Conservation (phyloP, 75 land plant species). For the Adiantum capillusveneris region DNA sequence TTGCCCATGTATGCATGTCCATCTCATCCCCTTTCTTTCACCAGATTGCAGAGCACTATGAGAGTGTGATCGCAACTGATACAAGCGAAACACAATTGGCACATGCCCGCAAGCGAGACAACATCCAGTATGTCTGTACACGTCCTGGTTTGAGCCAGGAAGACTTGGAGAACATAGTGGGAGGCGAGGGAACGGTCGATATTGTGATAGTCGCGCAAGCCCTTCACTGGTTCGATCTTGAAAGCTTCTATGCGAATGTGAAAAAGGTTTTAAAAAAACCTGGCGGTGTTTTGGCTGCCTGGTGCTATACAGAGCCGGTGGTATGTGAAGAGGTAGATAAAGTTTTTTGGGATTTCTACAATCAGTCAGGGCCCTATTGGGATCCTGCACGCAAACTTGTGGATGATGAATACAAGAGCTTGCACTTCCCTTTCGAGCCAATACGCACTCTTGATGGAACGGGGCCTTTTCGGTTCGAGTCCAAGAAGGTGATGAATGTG, state of each 20-base stretch:
- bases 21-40: neutral
- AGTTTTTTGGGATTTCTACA: neutral
- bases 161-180: slow-evolving; percentile 1
- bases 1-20: neutral
- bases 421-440: slow-evolving; percentile 25
- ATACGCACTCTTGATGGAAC: neutral
- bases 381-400: slow-evolving; percentile 12
- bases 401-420: slow-evolving; percentile 13
- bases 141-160: neutral
- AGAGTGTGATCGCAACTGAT: slow-evolving; percentile 29
- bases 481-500: slow-evolving; percentile 4
- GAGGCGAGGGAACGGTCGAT: slow-evolving; percentile 22
- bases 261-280: slow-evolving; percentile 16
- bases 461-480: slow-evolving; percentile 1
- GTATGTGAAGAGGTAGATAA: slow-evolving; percentile 14
- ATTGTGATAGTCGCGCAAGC: slow-evolving; percentile 31
- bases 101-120: slow-evolving; percentile 15
- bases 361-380: slow-evolving; percentile 8
- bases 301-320: slow-evolving; percentile 13
- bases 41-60: slow-evolving; percentile 26
- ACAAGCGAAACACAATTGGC: slow-evolving; percentile 18
- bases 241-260: slow-evolving; percentile 26
- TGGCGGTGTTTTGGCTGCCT: slow-evolving; percentile 33
- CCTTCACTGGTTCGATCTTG: slow-evolving; percentile 35
- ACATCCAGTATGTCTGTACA: slow-evolving; percentile 11